Base-by-base conservation (phyloP, 768 basidiomycete species). In the Chalciporus chontae region DNA sequence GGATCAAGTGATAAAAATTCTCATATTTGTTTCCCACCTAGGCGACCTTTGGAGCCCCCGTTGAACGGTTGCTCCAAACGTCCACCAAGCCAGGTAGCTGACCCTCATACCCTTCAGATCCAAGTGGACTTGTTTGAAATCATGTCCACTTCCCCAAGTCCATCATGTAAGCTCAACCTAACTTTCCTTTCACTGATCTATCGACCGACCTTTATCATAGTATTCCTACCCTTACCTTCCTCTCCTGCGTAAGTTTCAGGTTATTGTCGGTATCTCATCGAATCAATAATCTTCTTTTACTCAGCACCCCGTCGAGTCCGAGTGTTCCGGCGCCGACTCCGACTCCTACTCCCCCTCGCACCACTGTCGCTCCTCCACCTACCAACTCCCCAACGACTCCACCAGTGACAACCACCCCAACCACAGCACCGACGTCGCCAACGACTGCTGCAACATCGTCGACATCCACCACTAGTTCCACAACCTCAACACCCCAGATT, bases 1-100 rank as follows among this genome's bases (percentile, higher is more conserved):
- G n/a, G n/a, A n/a, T n/a, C n/a, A 37, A 38, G 26, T 26, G 26
- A 26, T 24, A 40, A 56, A 64, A 59, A 53, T 63, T 67, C 53
- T 56, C 57, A 47, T 59, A 44, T 24, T n/a, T n/a, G 21, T 27
- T 23, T 46, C 32, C 32, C 32, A 32, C 32, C 9, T n/a, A 8
- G 34, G n/a, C 34, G 34, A 36, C 15, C 34, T 15, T 15, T n/a
- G 34, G 18, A 9, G 29, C 27, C 19, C 10, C 51, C 43, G 31
- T 47, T 43, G n/a, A 27, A 51, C 38, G 27, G 45, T 53, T 52
- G 50, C 32, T 21, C 29, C 39, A 43, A 43, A 49, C 62, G 46
- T 51, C 43, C 43, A 49, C 40, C 23, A 36, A 42, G 18, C 27
- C 38, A 51, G 29, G 43, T 43, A 11, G 23, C 11, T 8, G 24